Conservation (phyloP, 2,329 filamentous ascomycete genomes). For the Sporothrix protearum region DNA sequence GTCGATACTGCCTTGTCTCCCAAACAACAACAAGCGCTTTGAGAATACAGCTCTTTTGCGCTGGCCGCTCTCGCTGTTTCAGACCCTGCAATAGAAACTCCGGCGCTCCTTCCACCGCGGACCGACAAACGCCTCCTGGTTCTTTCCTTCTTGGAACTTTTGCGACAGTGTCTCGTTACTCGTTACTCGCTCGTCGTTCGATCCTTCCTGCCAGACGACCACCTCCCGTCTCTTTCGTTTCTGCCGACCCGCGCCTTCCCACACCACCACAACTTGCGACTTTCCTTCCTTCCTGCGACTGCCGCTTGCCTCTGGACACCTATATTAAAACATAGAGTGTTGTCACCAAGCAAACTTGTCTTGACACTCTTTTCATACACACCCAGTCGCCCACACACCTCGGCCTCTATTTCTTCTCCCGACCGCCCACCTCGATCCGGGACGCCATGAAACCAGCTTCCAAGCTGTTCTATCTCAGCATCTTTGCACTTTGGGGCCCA, state of each 20-base stretch:
- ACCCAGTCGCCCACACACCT: background rate
- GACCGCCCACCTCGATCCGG: background rate
- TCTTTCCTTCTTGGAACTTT: background rate
- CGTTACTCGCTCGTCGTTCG: background rate
- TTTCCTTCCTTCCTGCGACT: background rate
- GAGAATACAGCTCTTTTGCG: background rate
- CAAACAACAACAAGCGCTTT: background rate
- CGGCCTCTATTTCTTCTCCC: slow-evolving; percentile 10
- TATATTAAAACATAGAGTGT: slow-evolving; percentile 1
- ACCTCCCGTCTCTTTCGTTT: background rate
- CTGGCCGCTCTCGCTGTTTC: slow-evolving; percentile 21
- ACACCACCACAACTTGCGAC: background rate
- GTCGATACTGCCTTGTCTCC: background rate
- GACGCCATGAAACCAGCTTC: slow-evolving; percentile 51
- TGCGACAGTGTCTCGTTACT: background rate
- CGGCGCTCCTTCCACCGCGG: background rate
- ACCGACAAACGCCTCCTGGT: background rate
- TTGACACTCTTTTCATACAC: background rate
- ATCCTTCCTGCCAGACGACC: slow-evolving; percentile 1
- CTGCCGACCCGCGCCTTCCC: slow-evolving; percentile 11
- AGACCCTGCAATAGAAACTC: slow-evolving; percentile 25
- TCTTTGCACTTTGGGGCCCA: slow-evolving; percentile 54
- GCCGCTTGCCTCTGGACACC: background rate
- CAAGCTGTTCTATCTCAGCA: slow-evolving; percentile 53
- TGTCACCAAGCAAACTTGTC: background rate